Base-by-base conservation (phyloP, 768 basidiomycete species). In the Stropharia rugosoannulata region DNA sequence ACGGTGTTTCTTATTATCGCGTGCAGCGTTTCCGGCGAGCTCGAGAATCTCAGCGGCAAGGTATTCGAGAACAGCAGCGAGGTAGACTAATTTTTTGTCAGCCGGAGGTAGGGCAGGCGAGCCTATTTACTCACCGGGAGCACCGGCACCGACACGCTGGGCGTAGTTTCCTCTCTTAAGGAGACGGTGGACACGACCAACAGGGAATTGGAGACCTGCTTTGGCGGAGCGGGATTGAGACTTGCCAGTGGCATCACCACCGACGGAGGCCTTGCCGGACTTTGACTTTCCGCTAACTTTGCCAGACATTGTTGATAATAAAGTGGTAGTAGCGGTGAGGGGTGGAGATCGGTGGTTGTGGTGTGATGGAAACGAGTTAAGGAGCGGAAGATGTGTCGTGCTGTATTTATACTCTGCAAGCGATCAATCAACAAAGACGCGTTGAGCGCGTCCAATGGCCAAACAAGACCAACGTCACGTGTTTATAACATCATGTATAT, bases 31-130 rank as follows among this genome's bases (percentile, higher is more conserved):
- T 49, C 93, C 94, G 61, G 93, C 94, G 27, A 95, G 80, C 72
- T 95, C 93, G 56, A 95, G 86, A 71, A 95, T 94, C 73, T 95
- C 93, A 52, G 93, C 93, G 59, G 92, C 89, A 59, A 95, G 86
- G 69, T 95, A 93, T 72, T 94, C 93, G 55, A 95, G 85, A 55
- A 95, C 92, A 13, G 92, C 92, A 41, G 92, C 93, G 53, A 95
- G 85, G 76, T 95, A 95, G 51, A 95, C 90, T 89, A 52, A 19
- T 42, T 39, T 52, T 89, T 1, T 58, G 59, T 49, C 40, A 63
- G 44, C 41, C 32, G 4, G 43, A 22, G 40, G 25, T 8, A 2
- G 13, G 29, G 38, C 41, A 41, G 12, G 40, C 18, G 19, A 27
- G 54, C 19, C 13, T 51, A 19, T 39, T 12, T 36, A 70, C 73